These are phyloP conservation scores for Solanum lycopersicoides DNA, from an alignment of 257 asterid species.

Conservation along the genomic window DNA sequence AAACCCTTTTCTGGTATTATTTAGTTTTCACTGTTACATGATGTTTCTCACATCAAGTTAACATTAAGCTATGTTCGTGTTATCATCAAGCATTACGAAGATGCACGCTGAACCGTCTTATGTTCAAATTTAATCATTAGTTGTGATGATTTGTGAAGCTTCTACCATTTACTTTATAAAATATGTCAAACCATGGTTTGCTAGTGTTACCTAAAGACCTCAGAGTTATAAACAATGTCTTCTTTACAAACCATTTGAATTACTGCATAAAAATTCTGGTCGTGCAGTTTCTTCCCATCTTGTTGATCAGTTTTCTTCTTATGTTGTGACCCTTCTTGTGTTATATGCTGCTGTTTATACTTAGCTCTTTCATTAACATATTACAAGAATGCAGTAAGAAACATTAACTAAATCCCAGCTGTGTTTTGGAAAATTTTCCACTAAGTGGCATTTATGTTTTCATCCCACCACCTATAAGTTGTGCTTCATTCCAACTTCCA, in stretches of 20 bases:
- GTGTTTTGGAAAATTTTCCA: background rate
- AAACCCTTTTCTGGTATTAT: background rate
- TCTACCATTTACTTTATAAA: background rate
- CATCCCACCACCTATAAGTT: too few relatives aligned
- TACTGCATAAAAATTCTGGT: too few relatives aligned
- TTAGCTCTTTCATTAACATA: background rate
- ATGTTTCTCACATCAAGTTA: background rate
- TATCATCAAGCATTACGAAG: background rate
- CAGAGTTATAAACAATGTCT: too few relatives aligned
- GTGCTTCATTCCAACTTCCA: too few relatives aligned
- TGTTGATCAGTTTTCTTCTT: too few relatives aligned
- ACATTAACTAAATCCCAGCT: background rate
- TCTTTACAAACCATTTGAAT: too few relatives aligned
- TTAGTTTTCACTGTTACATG: background rate
- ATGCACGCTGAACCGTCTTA: background rate
- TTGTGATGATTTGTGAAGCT: background rate
- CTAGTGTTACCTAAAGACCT: too few relatives aligned
- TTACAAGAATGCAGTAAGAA: background rate
- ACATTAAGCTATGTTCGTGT: background rate
- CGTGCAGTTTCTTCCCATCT: too few relatives aligned
- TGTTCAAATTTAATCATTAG: background rate
- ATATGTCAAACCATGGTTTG: too few relatives aligned
- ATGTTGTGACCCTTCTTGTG: too few relatives aligned
- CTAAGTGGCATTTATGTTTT: background rate
- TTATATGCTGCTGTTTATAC: too few relatives aligned